Evolutionary conservation across 1,284 basidiomycete genomes (phyloP), one percentile per base, ranked within the genome.

Genomic region (Ganoderma meredithae): DNA sequence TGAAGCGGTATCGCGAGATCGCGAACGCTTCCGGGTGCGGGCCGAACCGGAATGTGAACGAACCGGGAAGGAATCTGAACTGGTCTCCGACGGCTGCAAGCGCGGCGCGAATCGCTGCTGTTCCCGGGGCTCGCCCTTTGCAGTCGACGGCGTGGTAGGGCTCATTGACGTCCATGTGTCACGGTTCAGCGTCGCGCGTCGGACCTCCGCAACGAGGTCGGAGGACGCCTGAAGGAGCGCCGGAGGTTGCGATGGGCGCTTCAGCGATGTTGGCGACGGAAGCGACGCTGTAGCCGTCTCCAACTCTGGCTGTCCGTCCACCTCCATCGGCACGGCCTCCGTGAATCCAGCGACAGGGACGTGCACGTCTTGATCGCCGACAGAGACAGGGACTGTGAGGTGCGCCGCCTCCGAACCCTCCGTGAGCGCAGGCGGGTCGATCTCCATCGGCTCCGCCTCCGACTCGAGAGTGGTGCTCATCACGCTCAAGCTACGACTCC

Each of bases 351-450:
- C 77, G 8, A 78, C 75, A 22, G 75, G 76, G 0, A 78, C 74
- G 56, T 78, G 77, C 13, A 78, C 76, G 67, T 76, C 70, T 43
- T 69, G 68, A 17, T 69, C 64, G 8, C 76, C 89, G 83, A 90
- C 81, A 39, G 68, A 62, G 31, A 76, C 72, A 8, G 73, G 72
- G 47, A 74, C 66, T 36, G 72, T 76, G 60, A 76, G 59, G n/a
- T 31, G 49, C 44, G 63, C 59, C n/a, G 62, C 81, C 13, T 79
- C 75, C 59, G 19, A 64, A 64, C 41, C 62, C 60, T 15, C 17
- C 36, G 41, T 39, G 69, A 55, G 15, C 70, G 68, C 19, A 52
- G 67, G 72, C 15, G 71, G 64, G 40, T 80, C 79, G 15, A 80
- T 74, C 8, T 81, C 81, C 78, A 81, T 81, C 43, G 69, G 69